These are phyloP conservation scores for Aeminium ludgeri DNA, from an alignment of 495 filamentous ascomycete species.

Conservation along the genomic window DNA sequence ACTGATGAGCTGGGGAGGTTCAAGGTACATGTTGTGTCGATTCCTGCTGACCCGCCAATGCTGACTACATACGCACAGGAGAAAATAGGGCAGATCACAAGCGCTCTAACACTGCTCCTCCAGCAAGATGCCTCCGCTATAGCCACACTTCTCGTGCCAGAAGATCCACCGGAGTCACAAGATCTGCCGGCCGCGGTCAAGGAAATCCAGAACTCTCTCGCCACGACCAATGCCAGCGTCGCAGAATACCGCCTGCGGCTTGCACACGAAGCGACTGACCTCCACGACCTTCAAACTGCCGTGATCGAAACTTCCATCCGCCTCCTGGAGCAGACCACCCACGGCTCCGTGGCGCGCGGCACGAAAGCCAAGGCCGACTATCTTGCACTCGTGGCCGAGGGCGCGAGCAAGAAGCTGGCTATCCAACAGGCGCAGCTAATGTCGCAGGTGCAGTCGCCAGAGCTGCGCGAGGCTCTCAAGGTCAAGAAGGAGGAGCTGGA, in stretches of 20 bases:
- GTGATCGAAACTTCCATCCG: constrained; percentile 19
- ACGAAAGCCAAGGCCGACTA: constrained; percentile 38
- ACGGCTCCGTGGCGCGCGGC: constrained; percentile 44
- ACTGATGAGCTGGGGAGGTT: constrained; percentile 7
- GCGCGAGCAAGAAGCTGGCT: constrained; percentile 31
- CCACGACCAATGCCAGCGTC: background rate
- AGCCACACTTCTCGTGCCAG: background rate
- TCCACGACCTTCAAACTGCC: constrained; percentile 13
- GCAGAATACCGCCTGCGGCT: constrained; percentile 1
- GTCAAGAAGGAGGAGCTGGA: constrained; percentile 38
- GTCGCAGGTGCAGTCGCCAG: constrained; percentile 34
- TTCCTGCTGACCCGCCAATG: no score
- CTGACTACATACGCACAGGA: no score
- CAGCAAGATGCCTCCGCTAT: background rate
- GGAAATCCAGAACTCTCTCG: background rate
- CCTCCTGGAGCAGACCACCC: constrained; percentile 41
- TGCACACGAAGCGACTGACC: background rate
- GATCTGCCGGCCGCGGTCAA: constrained; percentile 1
- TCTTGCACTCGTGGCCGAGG: constrained; percentile 41
- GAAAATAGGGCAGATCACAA: background rate
- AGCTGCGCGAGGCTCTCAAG: constrained; percentile 37
- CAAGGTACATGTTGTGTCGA: background rate
- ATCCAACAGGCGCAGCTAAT: constrained; percentile 10
- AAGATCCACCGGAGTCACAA: background rate
- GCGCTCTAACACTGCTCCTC: background rate